A percentile compares a stretch with the other conserved stretches of the same genome.
These are phyloP conservation scores for Hanseniaspora thailandica DNA, from an alignment of 805 yeast species.

Conservation along the genomic window DNA sequence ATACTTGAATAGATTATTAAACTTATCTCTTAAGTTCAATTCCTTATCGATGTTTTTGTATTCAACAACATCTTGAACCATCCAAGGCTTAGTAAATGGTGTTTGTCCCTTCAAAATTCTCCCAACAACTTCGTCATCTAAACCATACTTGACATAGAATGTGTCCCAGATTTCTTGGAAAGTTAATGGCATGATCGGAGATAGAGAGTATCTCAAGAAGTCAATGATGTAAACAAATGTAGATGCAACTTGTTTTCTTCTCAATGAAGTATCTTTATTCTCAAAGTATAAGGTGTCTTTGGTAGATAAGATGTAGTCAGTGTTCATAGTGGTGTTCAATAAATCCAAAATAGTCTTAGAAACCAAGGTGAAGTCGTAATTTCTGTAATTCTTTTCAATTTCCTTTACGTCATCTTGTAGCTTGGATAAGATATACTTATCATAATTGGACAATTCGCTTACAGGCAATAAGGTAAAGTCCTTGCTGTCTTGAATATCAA, in stretches of 20 bases:
- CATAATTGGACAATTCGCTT: conserved; percentile 37
- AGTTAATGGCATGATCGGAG: conserved; percentile 74
- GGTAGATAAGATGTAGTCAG: conserved; percentile 73
- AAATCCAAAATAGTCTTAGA: conserved; percentile 58
- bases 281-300: conserved; percentile 83
- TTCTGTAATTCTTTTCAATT: conserved; percentile 37
- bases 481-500: conserved; percentile 33
- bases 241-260: conserved; percentile 40
- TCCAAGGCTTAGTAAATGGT: conserved; percentile 16
- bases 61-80: neutral
- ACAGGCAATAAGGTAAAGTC: conserved; percentile 30
- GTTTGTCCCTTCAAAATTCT: conserved; percentile 8
- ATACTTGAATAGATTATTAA: conserved; percentile 17
- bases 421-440: conserved; percentile 45
- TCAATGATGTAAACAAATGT: conserved; percentile 50
- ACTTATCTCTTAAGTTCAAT: conserved; percentile 18
- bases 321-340: conserved; percentile 63
- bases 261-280: conserved; percentile 17
- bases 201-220: conserved; percentile 52
- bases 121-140: conserved; percentile 18
- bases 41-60: no score
- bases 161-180: conserved; percentile 79
- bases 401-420: conserved; percentile 30
- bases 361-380: conserved; percentile 57
- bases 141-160: conserved; percentile 19